These are phyloP conservation scores for Boletus edulis DNA, from an alignment of 768 basidiomycete genomes.

Conservation along the genomic window DNA sequence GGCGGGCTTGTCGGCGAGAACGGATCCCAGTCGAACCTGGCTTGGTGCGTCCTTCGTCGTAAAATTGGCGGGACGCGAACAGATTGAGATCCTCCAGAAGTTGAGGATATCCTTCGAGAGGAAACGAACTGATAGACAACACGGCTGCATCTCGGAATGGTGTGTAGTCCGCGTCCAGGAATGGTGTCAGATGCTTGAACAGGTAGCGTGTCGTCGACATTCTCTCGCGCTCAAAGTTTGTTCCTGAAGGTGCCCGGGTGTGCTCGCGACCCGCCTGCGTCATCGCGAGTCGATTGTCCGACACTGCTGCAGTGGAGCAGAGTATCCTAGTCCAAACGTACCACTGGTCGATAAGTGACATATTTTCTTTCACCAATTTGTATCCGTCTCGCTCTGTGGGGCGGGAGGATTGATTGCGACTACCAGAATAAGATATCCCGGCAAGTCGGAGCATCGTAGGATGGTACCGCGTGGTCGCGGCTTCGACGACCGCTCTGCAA, in stretches of 20 bases:
- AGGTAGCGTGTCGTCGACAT: conserved; percentile 79
- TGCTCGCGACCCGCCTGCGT: conserved; percentile 62
- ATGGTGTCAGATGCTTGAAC: conserved; percentile 83
- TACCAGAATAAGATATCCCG: conserved; percentile 55
- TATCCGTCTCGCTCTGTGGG: conserved; percentile 50
- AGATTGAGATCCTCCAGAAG: conserved; percentile 82
- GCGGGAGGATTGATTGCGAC: conserved; percentile 39
- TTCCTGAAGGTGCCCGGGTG: conserved; percentile 65
- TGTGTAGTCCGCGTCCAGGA: conserved; percentile 82
- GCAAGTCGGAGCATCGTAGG: conserved; percentile 70
- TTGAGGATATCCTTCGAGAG: conserved; percentile 70
- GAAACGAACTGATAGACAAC: conserved; percentile 85
- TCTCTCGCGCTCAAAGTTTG: conserved; percentile 77
- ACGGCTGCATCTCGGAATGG: conserved; percentile 85
- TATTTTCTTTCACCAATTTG: conserved; percentile 56
- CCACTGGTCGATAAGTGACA: conserved; percentile 70
- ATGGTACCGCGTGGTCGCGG: conserved; percentile 69
- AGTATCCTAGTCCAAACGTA: conserved; percentile 79
- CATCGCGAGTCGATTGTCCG: conserved; percentile 58
- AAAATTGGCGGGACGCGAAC: conserved; percentile 78
- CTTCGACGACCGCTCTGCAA: conserved; percentile 66
- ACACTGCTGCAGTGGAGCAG: conserved; percentile 74
- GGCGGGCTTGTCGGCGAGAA: conserved; percentile 69
- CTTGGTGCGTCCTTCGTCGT: conserved; percentile 62
- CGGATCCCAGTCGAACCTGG: conserved; percentile 48